Evolutionary conservation across 768 basidiomycete genomes (phyloP).

Genomic region (Phylloporus arenicola): DNA sequence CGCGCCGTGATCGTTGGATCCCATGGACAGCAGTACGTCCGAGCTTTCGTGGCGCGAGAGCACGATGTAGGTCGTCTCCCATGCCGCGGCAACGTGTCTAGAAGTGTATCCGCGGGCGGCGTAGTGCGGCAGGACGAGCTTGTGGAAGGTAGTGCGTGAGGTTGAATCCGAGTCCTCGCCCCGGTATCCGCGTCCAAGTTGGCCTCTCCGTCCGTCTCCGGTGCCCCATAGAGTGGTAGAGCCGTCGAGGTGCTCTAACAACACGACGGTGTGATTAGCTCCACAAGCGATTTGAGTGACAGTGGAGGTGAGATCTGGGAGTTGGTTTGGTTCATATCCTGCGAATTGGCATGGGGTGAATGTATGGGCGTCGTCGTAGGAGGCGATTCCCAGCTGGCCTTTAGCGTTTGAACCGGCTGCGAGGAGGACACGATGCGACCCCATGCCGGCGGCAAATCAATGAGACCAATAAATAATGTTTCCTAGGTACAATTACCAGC

Average conservation of each 20-base stretch:
- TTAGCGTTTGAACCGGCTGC: slow-evolving; percentile 46
- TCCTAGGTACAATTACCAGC: neutral
- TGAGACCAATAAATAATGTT: no score
- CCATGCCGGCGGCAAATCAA: neutral
- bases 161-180: slow-evolving; percentile 2
- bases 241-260: slow-evolving; percentile 41
- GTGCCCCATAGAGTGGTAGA: slow-evolving; percentile 59
- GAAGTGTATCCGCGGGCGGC: slow-evolving; percentile 36
- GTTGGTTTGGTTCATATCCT: slow-evolving; percentile 11
- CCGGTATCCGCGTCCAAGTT: slow-evolving; percentile 50
- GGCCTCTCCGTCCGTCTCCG: slow-evolving; percentile 67
- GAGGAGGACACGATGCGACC: slow-evolving; percentile 20
- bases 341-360: slow-evolving; percentile 37
- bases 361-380: slow-evolving; percentile 34
- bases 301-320: slow-evolving; percentile 21
- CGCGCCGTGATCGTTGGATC: slow-evolving; percentile 80
- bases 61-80: slow-evolving; percentile 82
- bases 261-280: slow-evolving; percentile 73
- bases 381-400: slow-evolving; percentile 42
- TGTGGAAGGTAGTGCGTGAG: slow-evolving; percentile 39
- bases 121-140: slow-evolving; percentile 38
- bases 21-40: slow-evolving; percentile 71
- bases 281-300: slow-evolving; percentile 59
- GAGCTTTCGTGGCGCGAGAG: slow-evolving; percentile 38
- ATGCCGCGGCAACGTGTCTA: slow-evolving; percentile 56